These are phyloP conservation scores for Fraxinus paxiana DNA, from an alignment of 305 asterid genomes.

Conservation along the genomic window DNA sequence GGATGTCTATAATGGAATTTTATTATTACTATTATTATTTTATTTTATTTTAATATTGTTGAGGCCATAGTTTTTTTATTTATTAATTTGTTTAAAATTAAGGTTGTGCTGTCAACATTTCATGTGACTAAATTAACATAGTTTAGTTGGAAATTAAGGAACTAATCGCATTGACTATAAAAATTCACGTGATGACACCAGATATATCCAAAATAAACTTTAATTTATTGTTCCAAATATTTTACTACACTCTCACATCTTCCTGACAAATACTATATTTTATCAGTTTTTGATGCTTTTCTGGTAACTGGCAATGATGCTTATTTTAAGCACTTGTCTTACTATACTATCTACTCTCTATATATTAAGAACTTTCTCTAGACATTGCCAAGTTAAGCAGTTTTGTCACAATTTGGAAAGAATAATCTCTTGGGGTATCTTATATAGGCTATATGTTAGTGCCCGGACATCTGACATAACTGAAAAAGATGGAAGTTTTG, in stretches of 20 bases:
- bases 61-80: no score
- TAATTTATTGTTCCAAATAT: neutral
- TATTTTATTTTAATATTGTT: no score
- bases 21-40: no score
- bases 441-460: neutral
- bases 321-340: neutral
- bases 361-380: neutral
- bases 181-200: neutral
- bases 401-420: conserved; percentile 11
- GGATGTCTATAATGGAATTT: no score
- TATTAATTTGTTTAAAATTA: no score
- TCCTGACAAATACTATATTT: neutral
- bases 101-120: neutral
- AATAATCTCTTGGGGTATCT: conserved; percentile 13
- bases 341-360: neutral
- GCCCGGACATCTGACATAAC: neutral
- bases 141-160: neutral
- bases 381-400: neutral
- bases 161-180: neutral
- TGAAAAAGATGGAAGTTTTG: conserved; percentile 11
- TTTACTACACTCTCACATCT: neutral
- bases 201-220: neutral
- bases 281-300: neutral
- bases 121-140: neutral
- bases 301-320: neutral